Evolutionary conservation across 768 basidiomycete species (phyloP), one percentile per base, ranked within the genome.

Genomic region (Paxillus ammoniavirescens): DNA sequence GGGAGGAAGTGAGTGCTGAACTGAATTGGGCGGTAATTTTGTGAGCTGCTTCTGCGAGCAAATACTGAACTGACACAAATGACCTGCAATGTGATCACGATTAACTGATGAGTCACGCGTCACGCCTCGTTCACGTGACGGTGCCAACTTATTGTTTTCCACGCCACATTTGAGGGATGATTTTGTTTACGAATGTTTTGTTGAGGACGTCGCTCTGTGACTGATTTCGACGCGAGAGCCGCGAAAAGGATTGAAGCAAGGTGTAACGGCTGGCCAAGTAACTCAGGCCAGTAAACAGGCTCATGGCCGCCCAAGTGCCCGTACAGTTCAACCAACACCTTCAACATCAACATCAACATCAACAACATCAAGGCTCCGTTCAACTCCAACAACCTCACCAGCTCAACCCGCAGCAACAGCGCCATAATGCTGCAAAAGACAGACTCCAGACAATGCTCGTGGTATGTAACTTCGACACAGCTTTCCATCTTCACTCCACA

Each of bases 1-100:
- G 87, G 88, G 1, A 57, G 67, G 46, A 61, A 45, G 49, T 73
- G 55, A 50, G 47, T 35, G 35, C 26, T 26, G 26, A 26, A 26
- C 26, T 26, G 26, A 26, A 26, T 6, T 26, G 26, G 26, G 2
- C 1, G 35, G 35, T 31, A 31, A 31, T 3, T 31, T 31, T 31
- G 31, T 1, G 10, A 8, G 31, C 31, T 31, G 31, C 31, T 31
- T 31, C 31, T 31, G 31, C 31, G 30, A 31, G 30, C 31, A 31
- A 1, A 1, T 8, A 9, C 10, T 31, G 31, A 31, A 31, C 8
- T 8, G n/a, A n/a, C n/a, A n/a, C n/a, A n/a, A n/a, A n/a, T n/a
- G n/a, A n/a, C n/a, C n/a, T n/a, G n/a, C n/a, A 26, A 4, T 6
- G 26, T 2, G 26, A 26, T 26, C 26, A 26, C 26, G 26, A 26